A percentile compares a stretch with the other conserved stretches of the same genome.
These are phyloP conservation scores for Eutrema japonicum DNA, from an alignment of 345 rosid species.

Conservation along the genomic window DNA sequence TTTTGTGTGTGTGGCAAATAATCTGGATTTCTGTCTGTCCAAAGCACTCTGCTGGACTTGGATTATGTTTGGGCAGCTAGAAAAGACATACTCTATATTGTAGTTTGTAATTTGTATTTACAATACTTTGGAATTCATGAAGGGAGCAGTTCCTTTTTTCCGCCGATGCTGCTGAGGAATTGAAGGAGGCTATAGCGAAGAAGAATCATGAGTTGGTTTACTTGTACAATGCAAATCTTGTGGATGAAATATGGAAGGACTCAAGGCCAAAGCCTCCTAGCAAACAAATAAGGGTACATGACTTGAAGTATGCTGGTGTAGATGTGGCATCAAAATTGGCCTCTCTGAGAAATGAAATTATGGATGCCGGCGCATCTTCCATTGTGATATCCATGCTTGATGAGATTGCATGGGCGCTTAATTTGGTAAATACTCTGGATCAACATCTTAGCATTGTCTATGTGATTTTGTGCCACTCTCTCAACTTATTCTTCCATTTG, in stretches of 20 bases:
- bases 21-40: neutral
- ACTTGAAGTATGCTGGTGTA: conserved; percentile 82
- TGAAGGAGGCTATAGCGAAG: conserved; percentile 76
- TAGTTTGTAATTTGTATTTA: conserved; percentile 30
- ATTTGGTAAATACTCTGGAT: conserved; percentile 62
- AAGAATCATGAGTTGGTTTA: conserved; percentile 82
- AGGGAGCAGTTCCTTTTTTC: conserved; percentile 99
- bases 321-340: conserved; percentile 75
- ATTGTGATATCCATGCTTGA: conserved; percentile 92
- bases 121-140: conserved; percentile 52
- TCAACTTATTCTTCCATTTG: neutral
- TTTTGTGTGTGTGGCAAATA: neutral
- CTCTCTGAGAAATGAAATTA: conserved; percentile 68
- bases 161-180: conserved; percentile 89
- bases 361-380: conserved; percentile 75
- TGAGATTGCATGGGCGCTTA: conserved; percentile 94
- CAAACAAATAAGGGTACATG: conserved; percentile 77
- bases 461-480: conserved; percentile 9
- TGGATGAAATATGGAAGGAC: conserved; percentile 91
- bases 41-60: neutral
- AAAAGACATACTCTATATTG: neutral
- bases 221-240: conserved; percentile 72
- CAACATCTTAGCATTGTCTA: neutral
- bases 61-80: too few relatives aligned
- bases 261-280: conserved; percentile 84